Base-by-base conservation (phyloP, 2,329 filamentous ascomycete species). In the Diaporthe australafricana region DNA sequence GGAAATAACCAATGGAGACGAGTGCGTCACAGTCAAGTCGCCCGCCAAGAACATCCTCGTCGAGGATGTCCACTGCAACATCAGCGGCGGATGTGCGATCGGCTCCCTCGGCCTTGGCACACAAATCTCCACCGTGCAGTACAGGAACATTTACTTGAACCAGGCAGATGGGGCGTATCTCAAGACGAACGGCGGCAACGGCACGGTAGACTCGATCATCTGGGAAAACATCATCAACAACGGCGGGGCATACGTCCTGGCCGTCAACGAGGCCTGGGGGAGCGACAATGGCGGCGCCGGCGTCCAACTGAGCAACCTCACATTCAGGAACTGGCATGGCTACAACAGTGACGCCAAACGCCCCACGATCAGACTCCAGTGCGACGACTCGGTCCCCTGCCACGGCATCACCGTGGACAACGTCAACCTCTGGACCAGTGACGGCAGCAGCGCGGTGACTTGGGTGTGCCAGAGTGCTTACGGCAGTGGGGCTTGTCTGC, bases 1-100 rank as follows among this genome's bases (percentile, higher is more conserved):
- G 66, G 85, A 87, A 81, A 87, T 89, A 2, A 88, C 87, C 40
- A 90, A 89, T 81, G 89, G 89, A 78, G 87, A 90, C 75, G 88
- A 90, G 75, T 89, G 87, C 75, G 87, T 90, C 0, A 89, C 87
- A 2, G 86, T 89, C 72, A 90, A 84, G 81, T 83, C 80, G 25
- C 84, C 85, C 0, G 80, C 86, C 1, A 81, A 84, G 48, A 85
- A 89, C 76, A 84, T 89, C 47, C 80, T 88, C 25, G 78, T 89
- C 40, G 87, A 89, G 72, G 87, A 85, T 75, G 84, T 89, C 72
- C 88, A 88, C 79, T 89, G 88, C 79, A 89, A 89, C 80, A 86
- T 83, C 83, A 85, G 82, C 50, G 87, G 87, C 22, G 87, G 86
- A 45, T 87, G 85, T 74, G 86, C 84, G 5, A 85, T 89, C 73